Evolutionary conservation across 495 filamentous ascomycete species (phyloP).

Genomic region (Podospora tetraspora): DNA sequence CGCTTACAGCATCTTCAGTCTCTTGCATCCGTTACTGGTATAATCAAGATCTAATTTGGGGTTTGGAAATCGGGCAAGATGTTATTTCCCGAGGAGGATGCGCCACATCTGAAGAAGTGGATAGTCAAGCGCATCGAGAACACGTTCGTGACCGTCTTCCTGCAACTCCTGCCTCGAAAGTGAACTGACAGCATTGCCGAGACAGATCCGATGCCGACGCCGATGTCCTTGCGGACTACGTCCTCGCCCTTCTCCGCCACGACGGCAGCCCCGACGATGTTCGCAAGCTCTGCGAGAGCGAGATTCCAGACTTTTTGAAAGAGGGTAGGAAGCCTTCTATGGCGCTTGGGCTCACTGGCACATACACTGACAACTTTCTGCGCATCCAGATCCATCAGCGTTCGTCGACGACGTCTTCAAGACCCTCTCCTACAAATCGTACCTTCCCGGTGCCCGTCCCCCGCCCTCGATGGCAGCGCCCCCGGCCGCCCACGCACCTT

Average conservation of each 20-base stretch:
- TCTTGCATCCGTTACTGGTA: background rate
- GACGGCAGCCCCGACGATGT: constrained; percentile 73
- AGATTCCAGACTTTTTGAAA: constrained; percentile 82
- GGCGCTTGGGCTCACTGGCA: background rate
- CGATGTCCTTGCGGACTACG: constrained; percentile 92
- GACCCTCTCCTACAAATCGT: constrained; percentile 59
- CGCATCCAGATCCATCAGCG: constrained; percentile 53
- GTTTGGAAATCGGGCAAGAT: constrained; percentile 39
- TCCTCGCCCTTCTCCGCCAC: constrained; percentile 79
- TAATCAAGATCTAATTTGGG: background rate
- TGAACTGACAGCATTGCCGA: constrained; percentile 6
- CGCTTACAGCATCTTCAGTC: background rate
- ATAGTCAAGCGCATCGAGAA: constrained; percentile 85
- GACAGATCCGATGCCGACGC: constrained; percentile 86
- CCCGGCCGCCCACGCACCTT: constrained; percentile 16
- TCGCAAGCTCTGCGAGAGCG: constrained; percentile 65
- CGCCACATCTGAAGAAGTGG: constrained; percentile 74
- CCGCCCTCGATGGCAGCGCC: constrained; percentile 32
- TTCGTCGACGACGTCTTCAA: constrained; percentile 88
- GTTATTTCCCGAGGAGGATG: constrained; percentile 75
- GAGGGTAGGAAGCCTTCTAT: constrained; percentile 54
- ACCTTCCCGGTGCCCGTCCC: constrained; percentile 51
- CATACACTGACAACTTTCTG: background rate
- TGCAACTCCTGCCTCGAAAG: too few species aligned
- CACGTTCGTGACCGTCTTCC: constrained; percentile 56